These are phyloP conservation scores for Ogataea populi-albae DNA, from an alignment of 805 yeast genomes.

Conservation along the genomic window DNA sequence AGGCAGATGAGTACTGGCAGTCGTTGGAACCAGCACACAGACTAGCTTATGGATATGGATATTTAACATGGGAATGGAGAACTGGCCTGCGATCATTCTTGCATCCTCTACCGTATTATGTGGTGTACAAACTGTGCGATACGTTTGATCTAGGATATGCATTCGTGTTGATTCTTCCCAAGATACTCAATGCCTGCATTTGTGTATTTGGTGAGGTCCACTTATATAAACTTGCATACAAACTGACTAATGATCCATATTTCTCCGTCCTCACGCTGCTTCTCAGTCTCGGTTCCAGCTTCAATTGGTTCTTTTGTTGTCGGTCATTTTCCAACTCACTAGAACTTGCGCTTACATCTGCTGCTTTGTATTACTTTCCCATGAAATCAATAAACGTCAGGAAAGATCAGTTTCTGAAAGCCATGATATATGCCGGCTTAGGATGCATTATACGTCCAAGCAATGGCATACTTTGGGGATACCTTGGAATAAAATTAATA, in stretches of 20 bases:
- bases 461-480: slow-evolving; percentile 72
- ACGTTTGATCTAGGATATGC: slow-evolving; percentile 34
- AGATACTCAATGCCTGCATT: slow-evolving; percentile 61
- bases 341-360: slow-evolving; percentile 68
- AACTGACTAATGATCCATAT: slow-evolving; percentile 26
- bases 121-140: slow-evolving; percentile 37
- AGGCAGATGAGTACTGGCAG: slow-evolving; percentile 96
- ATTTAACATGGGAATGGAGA: slow-evolving; percentile 93
- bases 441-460: slow-evolving; percentile 83
- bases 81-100: slow-evolving; percentile 69
- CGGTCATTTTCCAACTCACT: slow-evolving; percentile 84
- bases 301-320: slow-evolving; percentile 78
- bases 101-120: slow-evolving; percentile 72
- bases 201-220: slow-evolving; percentile 72
- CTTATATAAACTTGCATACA: slow-evolving; percentile 42
- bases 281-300: slow-evolving; percentile 60
- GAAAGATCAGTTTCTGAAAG: neutral
- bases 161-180: slow-evolving; percentile 54
- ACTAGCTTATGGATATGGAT: slow-evolving; percentile 74
- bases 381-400: neutral
- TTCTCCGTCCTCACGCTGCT: slow-evolving; percentile 43
- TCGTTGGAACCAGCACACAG: slow-evolving; percentile 87
- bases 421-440: slow-evolving; percentile 50
- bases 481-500: slow-evolving; percentile 46
- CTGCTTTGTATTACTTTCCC: slow-evolving; percentile 67